phyloP scores from a whole-genome alignment of 441 rosid genomes.

The Hura crepitans region DNA sequence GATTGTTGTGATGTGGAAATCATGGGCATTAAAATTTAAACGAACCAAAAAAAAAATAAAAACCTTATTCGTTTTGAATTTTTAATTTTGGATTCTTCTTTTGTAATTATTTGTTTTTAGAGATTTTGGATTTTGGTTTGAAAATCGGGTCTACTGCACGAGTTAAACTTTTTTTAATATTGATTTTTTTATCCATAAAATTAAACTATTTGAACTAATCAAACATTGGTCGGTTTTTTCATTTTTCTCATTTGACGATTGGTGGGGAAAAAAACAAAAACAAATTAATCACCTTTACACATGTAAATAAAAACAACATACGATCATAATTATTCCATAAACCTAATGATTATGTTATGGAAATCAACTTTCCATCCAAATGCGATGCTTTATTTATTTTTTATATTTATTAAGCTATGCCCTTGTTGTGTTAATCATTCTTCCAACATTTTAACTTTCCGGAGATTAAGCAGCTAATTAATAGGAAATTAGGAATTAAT shows the following conservation, averaged over 20 bases:
- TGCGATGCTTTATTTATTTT: slow-evolving; percentile 18
- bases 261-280: slow-evolving; percentile 19
- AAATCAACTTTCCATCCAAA: slow-evolving; percentile 21
- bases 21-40: no score
- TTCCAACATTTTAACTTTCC: slow-evolving; percentile 27
- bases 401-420: slow-evolving; percentile 15
- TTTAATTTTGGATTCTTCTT: neutral
- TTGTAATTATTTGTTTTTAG: no score
- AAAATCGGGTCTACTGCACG: no score
- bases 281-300: slow-evolving; percentile 22
- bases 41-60: no score
- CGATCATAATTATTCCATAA: slow-evolving; percentile 27
- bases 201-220: no score
- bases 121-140: no score
- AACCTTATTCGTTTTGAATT: neutral
- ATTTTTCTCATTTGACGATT: slow-evolving; percentile 25
- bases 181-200: no score
- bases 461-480: slow-evolving; percentile 13
- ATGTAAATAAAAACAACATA: no score
- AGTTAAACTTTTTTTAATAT: no score
- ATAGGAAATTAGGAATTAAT: no score
- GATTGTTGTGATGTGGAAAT: no score
- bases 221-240: neutral
- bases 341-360: slow-evolving; percentile 33
- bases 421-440: slow-evolving; percentile 33